Base-by-base conservation (phyloP, 768 basidiomycete species). In the Podaxis sp. region DNA sequence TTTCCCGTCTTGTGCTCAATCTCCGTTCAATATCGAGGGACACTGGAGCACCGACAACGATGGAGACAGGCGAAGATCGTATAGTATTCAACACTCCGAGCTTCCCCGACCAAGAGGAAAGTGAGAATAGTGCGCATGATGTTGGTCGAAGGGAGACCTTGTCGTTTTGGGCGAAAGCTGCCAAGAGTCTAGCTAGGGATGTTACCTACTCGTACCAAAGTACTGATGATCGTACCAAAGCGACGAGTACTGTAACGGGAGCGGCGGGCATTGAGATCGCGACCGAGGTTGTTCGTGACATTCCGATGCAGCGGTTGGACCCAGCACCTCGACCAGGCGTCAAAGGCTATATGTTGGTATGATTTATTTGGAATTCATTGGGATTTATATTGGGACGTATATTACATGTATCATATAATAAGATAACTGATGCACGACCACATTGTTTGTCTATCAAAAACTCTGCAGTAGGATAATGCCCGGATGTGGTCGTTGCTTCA, bases 1-100 rank as follows among this genome's bases (percentile, higher is more conserved):
- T 73, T 11, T 73, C 73, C 19, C 71, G 72, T 1, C 69, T 74
- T 11, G 69, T 73, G 17, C 66, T 74, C 36, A 74, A 72, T 58
- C 70, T 73, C n/a, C 73, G 73, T 17, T 66, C 66, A 7, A 36
- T 64, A 36, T 54, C 57, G 37, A 22, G 54, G 24, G n/a, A 9
- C 12, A 1, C 29, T 8, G 6, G 22, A 19, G 40, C 24, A 13
- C 54, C 36, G 9, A 25, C 38, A 17, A 55, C 29, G 17, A 55
- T 38, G 15, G 54, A 19, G 54, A 12, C 36, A 24, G 17, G 13
- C 3, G 36, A n/a, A 19, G 19, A 22, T 50, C 19, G 22, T 7
- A 12, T 11, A 9, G 11, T 24, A 25, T 50, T 50, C 25, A 6
- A 37, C 54, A 55, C 43, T n/a, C 43, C 43, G 43, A 46, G 17